phyloP scores from a whole-genome alignment of 768 basidiomycete genomes.

The Podaxis sp. region DNA sequence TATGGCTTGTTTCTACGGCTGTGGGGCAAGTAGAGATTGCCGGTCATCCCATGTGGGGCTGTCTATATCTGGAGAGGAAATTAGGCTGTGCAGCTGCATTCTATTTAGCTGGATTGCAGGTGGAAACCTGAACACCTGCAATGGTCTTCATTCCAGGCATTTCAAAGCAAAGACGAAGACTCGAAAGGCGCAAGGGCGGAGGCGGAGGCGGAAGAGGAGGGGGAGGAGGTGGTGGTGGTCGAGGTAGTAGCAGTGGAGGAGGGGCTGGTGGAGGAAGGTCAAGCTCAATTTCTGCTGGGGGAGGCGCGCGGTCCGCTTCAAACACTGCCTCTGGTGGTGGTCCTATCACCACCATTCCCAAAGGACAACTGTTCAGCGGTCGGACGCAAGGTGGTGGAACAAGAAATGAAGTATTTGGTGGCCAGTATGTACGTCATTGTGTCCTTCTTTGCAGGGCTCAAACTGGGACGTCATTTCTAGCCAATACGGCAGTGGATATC shows the following conservation, averaged over 20 bases:
- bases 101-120: neutral
- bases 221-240: constrained; percentile 11
- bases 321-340: constrained; percentile 29
- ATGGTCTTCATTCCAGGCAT: constrained; percentile 25
- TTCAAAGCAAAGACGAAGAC: constrained; percentile 16
- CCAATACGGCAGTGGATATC: constrained; percentile 62
- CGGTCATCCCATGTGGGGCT: too few relatives aligned
- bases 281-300: constrained; percentile 14
- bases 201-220: constrained; percentile 23
- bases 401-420: constrained; percentile 39
- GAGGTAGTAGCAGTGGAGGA: constrained; percentile 8
- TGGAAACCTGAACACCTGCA: neutral
- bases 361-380: constrained; percentile 41
- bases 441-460: neutral
- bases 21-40: too few relatives aligned
- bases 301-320: constrained; percentile 19
- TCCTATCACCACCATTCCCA: constrained; percentile 29
- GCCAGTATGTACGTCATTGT: constrained; percentile 27
- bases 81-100: neutral
- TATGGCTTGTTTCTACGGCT: too few relatives aligned
- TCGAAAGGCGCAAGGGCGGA: constrained; percentile 25
- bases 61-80: too few relatives aligned
- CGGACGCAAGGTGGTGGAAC: constrained; percentile 50
- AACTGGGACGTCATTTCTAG: constrained; percentile 24
- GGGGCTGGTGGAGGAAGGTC: constrained; percentile 14